A percentile compares a stretch with the other conserved stretches of the same genome.
These are phyloP conservation scores for Trypanosoma grayi DNA, from an alignment of 208 protist species.

Conservation along the genomic window DNA sequence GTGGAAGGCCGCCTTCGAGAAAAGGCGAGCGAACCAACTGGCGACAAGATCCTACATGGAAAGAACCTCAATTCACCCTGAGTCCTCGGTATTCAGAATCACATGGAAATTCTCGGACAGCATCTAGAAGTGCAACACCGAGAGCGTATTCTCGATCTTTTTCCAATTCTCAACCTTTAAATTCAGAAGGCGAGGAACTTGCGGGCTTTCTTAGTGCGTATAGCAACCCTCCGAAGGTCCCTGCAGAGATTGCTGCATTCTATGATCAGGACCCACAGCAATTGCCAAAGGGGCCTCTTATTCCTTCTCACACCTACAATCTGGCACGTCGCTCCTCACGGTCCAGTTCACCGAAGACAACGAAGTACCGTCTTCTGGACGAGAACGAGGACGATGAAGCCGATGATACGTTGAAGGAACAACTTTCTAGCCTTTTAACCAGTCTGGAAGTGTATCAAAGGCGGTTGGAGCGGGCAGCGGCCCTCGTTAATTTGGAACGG, in stretches of 20 bases:
- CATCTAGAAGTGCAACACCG: neutral
- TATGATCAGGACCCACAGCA: neutral
- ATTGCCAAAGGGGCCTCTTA: neutral
- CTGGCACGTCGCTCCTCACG: neutral
- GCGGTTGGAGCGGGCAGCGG: slow-evolving; percentile 19
- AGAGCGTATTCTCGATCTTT: neutral
- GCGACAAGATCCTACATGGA: too few species aligned
- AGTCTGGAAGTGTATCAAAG: slow-evolving; percentile 24
- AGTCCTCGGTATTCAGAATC: too few species aligned
- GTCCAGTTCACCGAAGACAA: neutral
- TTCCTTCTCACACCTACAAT: neutral
- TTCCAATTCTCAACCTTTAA: neutral
- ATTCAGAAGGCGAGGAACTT: slow-evolving; percentile 12
- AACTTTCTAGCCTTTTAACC: neutral
- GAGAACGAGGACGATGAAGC: neutral
- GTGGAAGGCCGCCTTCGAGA: too few species aligned
- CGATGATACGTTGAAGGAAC: neutral
- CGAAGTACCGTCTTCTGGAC: slow-evolving; percentile 9
- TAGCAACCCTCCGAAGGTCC: neutral
- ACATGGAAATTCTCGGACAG: neutral
- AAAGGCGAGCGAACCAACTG: too few species aligned
- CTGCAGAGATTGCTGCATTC: neutral
- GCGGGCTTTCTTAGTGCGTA: slow-evolving; percentile 16
- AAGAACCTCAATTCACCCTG: too few species aligned
- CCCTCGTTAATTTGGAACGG: slow-evolving; percentile 13